Evolutionary conservation across 441 rosid genomes (phyloP).

Genomic region (Aquilaria agallochum): DNA sequence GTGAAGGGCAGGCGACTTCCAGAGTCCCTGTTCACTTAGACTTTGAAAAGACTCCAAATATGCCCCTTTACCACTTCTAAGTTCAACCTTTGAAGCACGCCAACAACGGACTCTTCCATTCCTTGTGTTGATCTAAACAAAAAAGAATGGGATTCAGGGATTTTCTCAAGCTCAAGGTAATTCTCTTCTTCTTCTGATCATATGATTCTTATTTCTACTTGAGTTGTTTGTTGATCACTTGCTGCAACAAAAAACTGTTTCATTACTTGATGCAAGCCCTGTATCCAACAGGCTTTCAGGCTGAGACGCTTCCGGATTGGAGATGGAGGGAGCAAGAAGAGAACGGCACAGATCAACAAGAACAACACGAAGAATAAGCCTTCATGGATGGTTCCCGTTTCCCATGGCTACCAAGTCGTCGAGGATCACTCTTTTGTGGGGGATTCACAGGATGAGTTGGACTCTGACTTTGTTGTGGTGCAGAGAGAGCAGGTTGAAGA

Average conservation of each 20-base stretch:
- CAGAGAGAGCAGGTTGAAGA: constrained; percentile 66
- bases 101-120: too few relatives aligned
- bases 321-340: constrained; percentile 32
- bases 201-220: background rate
- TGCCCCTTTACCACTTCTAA: background rate
- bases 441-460: constrained; percentile 14
- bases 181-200: background rate
- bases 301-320: constrained; percentile 31
- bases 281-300: constrained; percentile 35
- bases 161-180: constrained; percentile 40
- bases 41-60: constrained; percentile 16
- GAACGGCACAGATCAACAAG: constrained; percentile 1
- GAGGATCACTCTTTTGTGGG: constrained; percentile 29
- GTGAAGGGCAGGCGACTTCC: background rate
- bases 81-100: too few relatives aligned
- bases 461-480: constrained; percentile 42
- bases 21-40: constrained; percentile 3
- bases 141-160: constrained; percentile 30
- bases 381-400: constrained; percentile 58
- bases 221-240: background rate
- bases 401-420: constrained; percentile 63
- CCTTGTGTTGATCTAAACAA: too few relatives aligned
- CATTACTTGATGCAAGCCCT: background rate
- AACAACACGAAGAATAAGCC: constrained; percentile 27
- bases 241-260: background rate